phyloP scores from a whole-genome alignment of 805 yeast genomes.

The Saturnispora bothae region DNA sequence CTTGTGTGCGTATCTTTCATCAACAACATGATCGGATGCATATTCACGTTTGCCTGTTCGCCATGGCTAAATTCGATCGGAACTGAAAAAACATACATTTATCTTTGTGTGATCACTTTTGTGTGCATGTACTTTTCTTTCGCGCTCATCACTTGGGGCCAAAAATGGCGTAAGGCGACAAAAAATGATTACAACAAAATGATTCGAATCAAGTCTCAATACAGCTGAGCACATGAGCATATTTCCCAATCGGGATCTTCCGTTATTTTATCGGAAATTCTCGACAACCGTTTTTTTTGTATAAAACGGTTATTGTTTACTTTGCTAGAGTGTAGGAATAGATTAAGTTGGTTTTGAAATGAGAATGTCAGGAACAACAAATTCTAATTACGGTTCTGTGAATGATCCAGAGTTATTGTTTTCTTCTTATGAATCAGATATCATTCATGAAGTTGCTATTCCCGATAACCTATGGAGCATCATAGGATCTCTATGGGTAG shows the following conservation, averaged over 20 bases:
- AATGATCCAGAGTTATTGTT: neutral
- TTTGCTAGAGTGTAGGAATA: too few relatives aligned
- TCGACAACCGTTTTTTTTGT: neutral
- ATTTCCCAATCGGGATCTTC: neutral
- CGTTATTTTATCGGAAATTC: neutral
- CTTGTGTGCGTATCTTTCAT: conserved; percentile 57
- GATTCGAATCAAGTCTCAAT: neutral
- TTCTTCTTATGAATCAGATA: neutral
- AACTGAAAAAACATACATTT: conserved; percentile 48
- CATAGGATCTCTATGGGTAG: conserved; percentile 32
- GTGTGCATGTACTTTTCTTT: conserved; percentile 41
- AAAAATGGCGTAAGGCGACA: conserved; percentile 43
- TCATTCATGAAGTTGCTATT: conserved; percentile 15
- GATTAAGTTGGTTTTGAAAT: too few relatives aligned
- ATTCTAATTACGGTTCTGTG: neutral
- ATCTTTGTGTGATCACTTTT: conserved; percentile 48
- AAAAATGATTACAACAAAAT: conserved; percentile 31
- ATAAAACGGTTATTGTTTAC: neutral
- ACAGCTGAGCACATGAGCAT: conserved; percentile 2
- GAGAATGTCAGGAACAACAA: neutral
- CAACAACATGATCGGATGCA: conserved; percentile 51
- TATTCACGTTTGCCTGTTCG: conserved; percentile 58
- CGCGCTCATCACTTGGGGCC: conserved; percentile 53
- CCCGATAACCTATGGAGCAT: conserved; percentile 16
- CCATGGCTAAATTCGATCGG: conserved; percentile 50